Evolutionary conservation across 1,139 yeast species (phyloP).

Genomic region (Suhomyces atakaporum): DNA sequence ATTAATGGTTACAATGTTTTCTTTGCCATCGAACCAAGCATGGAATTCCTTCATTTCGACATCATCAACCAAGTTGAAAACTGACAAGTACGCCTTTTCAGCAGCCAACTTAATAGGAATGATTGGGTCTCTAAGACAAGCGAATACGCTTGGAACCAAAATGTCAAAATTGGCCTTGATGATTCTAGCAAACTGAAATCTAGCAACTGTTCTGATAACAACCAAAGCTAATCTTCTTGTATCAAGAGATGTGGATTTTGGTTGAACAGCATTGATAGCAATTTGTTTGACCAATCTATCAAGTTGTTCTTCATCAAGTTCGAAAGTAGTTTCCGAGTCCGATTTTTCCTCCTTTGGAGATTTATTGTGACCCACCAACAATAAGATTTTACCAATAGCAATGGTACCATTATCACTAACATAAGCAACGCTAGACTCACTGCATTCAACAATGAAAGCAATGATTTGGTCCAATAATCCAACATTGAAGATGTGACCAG

Average conservation of each 20-base stretch:
- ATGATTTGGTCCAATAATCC: conserved; percentile 51
- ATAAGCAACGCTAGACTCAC: conserved; percentile 51
- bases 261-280: conserved; percentile 49
- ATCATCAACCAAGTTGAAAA: conserved; percentile 74
- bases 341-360: conserved; percentile 35
- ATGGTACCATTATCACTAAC: conserved; percentile 77
- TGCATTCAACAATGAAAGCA: conserved; percentile 48
- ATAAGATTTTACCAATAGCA: conserved; percentile 81
- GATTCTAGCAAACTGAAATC: conserved; percentile 52
- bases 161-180: conserved; percentile 55
- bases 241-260: conserved; percentile 68
- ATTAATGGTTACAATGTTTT: conserved; percentile 34
- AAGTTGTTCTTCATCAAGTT: conserved; percentile 38
- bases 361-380: conserved; percentile 46
- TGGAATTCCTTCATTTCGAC: conserved; percentile 57
- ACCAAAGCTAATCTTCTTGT: conserved; percentile 79
- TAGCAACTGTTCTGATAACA: conserved; percentile 71
- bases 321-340: conserved; percentile 26
- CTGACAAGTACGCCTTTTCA: conserved; percentile 81
- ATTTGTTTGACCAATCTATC: conserved; percentile 49
- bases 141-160: conserved; percentile 73
- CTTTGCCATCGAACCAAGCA: conserved; percentile 53
- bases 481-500: conserved; percentile 56
- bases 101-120: conserved; percentile 95
- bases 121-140: conserved; percentile 78